Evolutionary conservation across 2,329 filamentous ascomycete species (phyloP), one percentile per base, ranked within the genome.

Genomic region (Cladorrhinum sp.): DNA sequence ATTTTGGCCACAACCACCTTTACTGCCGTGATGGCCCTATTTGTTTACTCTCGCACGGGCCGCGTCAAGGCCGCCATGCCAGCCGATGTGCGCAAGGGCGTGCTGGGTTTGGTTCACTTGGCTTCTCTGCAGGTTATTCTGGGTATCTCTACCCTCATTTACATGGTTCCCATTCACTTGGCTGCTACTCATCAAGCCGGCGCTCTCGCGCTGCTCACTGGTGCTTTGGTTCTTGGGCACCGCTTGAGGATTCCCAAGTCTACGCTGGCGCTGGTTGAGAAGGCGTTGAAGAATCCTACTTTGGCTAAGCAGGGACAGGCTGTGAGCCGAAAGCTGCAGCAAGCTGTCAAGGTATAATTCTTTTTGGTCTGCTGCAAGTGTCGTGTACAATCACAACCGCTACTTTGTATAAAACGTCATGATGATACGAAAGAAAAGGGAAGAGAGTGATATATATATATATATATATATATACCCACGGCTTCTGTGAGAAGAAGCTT

Each of bases 151-250:
- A 99, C 95, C 0, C 81, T 99, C 62, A 88, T 96, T 69, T 98
- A 97, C 78, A 88, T 99, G 73, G 93, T 99, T 0, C 95, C 96
- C 3, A 89, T 89, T 2, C 88, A 89, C 64, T 79, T 99, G 9
- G 95, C 93, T 0, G 92, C 93, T 2, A 87, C 91, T 7, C 95
- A 99, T 75, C 95, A 99, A 76, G 95, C 95, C 1, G 93, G 95
- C 41, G 91, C 88, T 62, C 77, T 99, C 66, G 91, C 91, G 1
- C 79, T 99, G 20, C 77, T 99, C 62, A 96, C 91, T 0, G 92
- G 91, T 50, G 88, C 88, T 0, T 78, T 96, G 22, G 82, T 97
- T 1, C 78, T 97, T 38, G 91, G 90, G 10, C 92, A 88, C 68
- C 83, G 92, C 45, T 76, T 96, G 58, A 90, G 89, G 76, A 81